phyloP scores from a whole-genome alignment of 345 rosid genomes.

The Odontarrhena argentea region DNA sequence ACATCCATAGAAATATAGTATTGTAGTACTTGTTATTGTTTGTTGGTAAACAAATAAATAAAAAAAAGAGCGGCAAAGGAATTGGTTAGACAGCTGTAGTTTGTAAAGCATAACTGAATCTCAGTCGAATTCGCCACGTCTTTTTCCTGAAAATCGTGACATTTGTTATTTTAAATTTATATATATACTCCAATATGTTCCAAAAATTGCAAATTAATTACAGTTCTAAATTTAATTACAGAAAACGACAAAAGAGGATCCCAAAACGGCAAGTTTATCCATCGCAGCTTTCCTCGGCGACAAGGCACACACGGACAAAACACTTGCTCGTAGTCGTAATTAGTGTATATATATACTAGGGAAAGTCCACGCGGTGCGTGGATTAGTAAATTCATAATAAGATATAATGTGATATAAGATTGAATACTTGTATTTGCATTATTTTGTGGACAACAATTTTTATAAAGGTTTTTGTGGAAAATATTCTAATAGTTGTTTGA shows the following conservation, averaged over 20 bases:
- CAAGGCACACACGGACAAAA: constrained; percentile 15
- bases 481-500: no score
- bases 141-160: neutral
- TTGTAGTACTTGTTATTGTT: neutral
- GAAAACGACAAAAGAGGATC: constrained; percentile 24
- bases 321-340: constrained; percentile 6
- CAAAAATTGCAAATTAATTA: neutral
- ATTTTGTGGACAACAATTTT: no score
- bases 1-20: constrained; percentile 10
- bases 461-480: no score
- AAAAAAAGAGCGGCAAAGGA: constrained; percentile 26
- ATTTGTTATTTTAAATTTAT: neutral
- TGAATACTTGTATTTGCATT: no score
- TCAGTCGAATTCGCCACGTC: constrained; percentile 28
- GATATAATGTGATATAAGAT: no score
- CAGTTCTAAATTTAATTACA: neutral
- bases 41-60: neutral
- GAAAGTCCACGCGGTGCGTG: no score
- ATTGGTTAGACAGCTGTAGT: constrained; percentile 32
- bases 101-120: constrained; percentile 34
- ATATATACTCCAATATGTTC: neutral
- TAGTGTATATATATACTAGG: no score
- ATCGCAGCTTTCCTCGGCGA: constrained; percentile 11
- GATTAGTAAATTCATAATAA: no score
- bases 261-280: constrained; percentile 28